Percentiles rank a stretch among this genome's conserved stretches.
These are phyloP conservation scores for Botrytis elliptica DNA, from an alignment of 2,329 filamentous ascomycete species.

Conservation along the genomic window DNA sequence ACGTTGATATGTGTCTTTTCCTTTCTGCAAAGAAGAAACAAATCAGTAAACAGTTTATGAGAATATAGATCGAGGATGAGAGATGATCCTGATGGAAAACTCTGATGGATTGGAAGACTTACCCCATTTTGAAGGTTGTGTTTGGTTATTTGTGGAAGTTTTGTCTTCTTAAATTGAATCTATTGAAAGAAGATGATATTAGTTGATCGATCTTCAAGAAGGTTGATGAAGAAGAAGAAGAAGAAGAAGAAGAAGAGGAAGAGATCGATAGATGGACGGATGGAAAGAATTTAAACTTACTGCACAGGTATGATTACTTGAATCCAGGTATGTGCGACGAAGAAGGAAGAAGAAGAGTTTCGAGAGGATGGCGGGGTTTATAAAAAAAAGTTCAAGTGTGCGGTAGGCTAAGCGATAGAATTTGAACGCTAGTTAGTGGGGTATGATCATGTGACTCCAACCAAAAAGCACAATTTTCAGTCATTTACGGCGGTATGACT, in stretches of 20 bases:
- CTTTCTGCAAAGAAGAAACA: slow-evolving; percentile 62
- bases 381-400: slow-evolving; percentile 13
- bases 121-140: slow-evolving; percentile 41
- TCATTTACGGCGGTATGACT: background rate
- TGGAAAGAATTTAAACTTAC: slow-evolving; percentile 26
- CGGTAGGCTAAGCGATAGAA: slow-evolving; percentile 15
- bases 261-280: background rate
- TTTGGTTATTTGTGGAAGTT: slow-evolving; percentile 33
- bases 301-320: slow-evolving; percentile 39
- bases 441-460: background rate
- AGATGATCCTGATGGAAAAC: slow-evolving; percentile 18
- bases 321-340: slow-evolving; percentile 38
- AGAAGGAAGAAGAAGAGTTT: slow-evolving; percentile 21
- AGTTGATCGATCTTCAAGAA: slow-evolving; percentile 18
- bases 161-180: slow-evolving; percentile 32
- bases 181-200: slow-evolving; percentile 29
- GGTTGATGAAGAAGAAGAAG: background rate
- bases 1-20: slow-evolving; percentile 97
- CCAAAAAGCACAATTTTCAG: background rate
- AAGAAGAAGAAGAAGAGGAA: background rate
- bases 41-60: slow-evolving; percentile 31
- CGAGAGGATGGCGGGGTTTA: slow-evolving; percentile 22
- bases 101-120: slow-evolving; percentile 28
- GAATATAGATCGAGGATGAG: slow-evolving; percentile 21
- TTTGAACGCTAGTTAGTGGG: slow-evolving; percentile 20